A percentile compares a stretch with the other conserved stretches of the same genome.
phyloP scores from a whole-genome alignment of 495 filamentous ascomycete species.

The Aspergillus wentii region DNA sequence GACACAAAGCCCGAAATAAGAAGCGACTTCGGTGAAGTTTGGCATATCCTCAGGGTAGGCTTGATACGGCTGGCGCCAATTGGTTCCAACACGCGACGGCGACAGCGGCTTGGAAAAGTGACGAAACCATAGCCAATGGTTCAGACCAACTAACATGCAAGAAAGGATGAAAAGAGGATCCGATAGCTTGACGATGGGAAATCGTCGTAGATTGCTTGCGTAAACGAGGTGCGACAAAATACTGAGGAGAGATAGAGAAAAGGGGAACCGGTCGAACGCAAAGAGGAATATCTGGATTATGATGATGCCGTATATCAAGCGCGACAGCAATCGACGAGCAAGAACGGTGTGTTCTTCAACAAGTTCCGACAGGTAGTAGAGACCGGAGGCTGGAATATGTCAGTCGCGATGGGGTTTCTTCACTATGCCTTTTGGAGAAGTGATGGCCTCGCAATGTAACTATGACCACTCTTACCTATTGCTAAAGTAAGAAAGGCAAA shows the following conservation, averaged over 20 bases:
- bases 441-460: not conserved
- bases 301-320: constrained; percentile 83
- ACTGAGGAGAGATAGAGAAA: constrained; percentile 65
- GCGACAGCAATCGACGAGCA: constrained; percentile 75
- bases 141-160: constrained; percentile 80
- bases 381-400: constrained; percentile 67
- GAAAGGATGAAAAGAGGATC: constrained; percentile 86
- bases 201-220: constrained; percentile 79
- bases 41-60: constrained; percentile 55
- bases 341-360: constrained; percentile 97
- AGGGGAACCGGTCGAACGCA: constrained; percentile 79
- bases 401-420: constrained; percentile 9
- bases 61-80: constrained; percentile 54
- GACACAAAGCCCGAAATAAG: constrained; percentile 92
- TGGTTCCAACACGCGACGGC: constrained; percentile 20
- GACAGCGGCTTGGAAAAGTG: constrained; percentile 68
- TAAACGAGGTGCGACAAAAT: constrained; percentile 84
- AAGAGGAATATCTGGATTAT: constrained; percentile 67
- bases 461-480: constrained; percentile 58
- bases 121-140: constrained; percentile 95
- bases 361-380: constrained; percentile 97
- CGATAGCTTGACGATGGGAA: constrained; percentile 81
- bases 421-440: constrained; percentile 1
- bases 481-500: constrained; percentile 91
- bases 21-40: constrained; percentile 89